Evolutionary conservation across 2,329 filamentous ascomycete genomes (phyloP), one percentile per base, ranked within the genome.

Genomic region (Colletotrichum tanaceti): DNA sequence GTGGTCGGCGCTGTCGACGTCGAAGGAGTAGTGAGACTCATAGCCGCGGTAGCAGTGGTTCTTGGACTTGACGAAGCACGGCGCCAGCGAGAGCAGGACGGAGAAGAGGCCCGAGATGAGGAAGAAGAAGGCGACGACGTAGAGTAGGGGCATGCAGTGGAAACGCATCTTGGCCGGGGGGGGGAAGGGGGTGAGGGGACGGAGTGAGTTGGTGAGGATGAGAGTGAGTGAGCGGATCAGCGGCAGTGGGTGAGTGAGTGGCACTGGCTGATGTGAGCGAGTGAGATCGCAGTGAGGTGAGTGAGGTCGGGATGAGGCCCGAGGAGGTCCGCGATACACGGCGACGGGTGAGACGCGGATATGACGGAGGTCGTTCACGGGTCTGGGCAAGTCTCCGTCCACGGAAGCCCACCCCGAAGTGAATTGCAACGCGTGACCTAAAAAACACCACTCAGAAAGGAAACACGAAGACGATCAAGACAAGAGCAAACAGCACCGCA

Each of bases 11-110:
- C 70, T 71, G 66, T 78, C 73, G 44, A 78, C 75, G 71, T 85
- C 81, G 74, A 85, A 85, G 58, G 82, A 84, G 73, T 75, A 83
- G 24, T 73, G 68, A 43, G 77, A 79, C 22, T 65, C 52, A 72
- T 78, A 79, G 66, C 76, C 76, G 66, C 73, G 72, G 72, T 79
- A 79, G 69, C 75, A 77, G 57, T 71, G 70, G 58, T 65, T 66
- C 28, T 66, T 61, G 38, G 61, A 62, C 32, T 71, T 67, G 61
- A 73, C 67, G 63, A 72, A 68, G 70, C 75, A 77, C 1, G 73
- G 72, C 1, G 70, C 63, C 18, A 76, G 64, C 38, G 70, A 68
- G 47, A 76, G 65, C 39, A 77, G 72, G 44, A 68, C 58, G 63
- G 70, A 72, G 47, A 75, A 73, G 57, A 76, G 70, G 32, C 69